Evolutionary conservation across 2,329 filamentous ascomycete genomes (phyloP).

Genomic region (Paradendryphiella salina): DNA sequence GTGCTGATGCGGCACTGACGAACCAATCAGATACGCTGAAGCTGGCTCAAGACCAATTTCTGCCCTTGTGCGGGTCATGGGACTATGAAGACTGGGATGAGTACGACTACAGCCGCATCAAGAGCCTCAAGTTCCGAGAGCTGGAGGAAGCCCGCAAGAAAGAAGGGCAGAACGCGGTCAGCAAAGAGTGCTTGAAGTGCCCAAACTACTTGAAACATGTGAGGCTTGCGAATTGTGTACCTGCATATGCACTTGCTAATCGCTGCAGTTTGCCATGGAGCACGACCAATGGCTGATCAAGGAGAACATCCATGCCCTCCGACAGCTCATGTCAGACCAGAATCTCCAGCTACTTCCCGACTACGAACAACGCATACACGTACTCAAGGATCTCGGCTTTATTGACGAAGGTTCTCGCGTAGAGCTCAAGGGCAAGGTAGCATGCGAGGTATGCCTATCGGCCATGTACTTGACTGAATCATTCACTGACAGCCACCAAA

Average conservation of each 20-base stretch:
- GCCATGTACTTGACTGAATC: background rate
- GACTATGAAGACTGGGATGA: constrained; percentile 77
- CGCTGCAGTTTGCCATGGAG: constrained; percentile 80
- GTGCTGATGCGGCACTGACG: constrained; percentile 9
- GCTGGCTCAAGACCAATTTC: constrained; percentile 69
- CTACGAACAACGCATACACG: constrained; percentile 91
- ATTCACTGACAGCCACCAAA: constrained; percentile 28
- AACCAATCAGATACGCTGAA: constrained; percentile 52
- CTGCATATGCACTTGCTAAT: constrained; percentile 11
- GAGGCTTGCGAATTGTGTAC: constrained; percentile 49
- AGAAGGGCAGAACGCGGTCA: constrained; percentile 65
- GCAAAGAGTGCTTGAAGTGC: constrained; percentile 69
- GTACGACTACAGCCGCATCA: constrained; percentile 77
- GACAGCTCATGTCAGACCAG: constrained; percentile 89
- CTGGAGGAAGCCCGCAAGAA: constrained; percentile 71
- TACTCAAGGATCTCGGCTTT: constrained; percentile 89
- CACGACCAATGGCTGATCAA: constrained; percentile 97
- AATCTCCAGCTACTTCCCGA: constrained; percentile 94
- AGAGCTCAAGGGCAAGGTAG: constrained; percentile 95
- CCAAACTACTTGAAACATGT: constrained; percentile 84
- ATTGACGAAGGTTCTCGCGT: constrained; percentile 86
- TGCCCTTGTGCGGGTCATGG: constrained; percentile 74
- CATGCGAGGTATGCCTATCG: constrained; percentile 68
- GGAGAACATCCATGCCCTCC: constrained; percentile 85
- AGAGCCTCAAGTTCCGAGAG: constrained; percentile 79